A percentile compares a stretch with the other conserved stretches of the same genome.
Evolutionary conservation across 306 rosid genomes (phyloP).

Genomic region (Cucurbita moschata): DNA sequence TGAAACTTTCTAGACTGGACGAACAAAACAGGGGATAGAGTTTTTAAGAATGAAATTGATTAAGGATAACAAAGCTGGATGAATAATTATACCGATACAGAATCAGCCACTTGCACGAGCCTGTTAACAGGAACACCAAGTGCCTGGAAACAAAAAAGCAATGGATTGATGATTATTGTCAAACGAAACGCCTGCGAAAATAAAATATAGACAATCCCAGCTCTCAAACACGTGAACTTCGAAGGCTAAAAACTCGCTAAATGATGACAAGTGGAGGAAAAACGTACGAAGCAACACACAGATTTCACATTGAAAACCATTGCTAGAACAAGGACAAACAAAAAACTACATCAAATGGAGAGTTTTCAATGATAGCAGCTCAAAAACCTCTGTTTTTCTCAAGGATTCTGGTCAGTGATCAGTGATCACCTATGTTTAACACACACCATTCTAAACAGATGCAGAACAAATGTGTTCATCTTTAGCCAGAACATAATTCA

Average conservation of each 20-base stretch:
- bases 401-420: neutral
- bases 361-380: neutral
- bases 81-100: slow-evolving; percentile 40
- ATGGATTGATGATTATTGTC: neutral
- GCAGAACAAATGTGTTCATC: neutral
- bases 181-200: neutral
- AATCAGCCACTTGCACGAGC: slow-evolving; percentile 87
- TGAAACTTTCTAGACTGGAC: neutral
- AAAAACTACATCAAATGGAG: neutral
- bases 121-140: slow-evolving; percentile 79
- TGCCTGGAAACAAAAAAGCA: slow-evolving; percentile 39
- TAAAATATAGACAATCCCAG: neutral
- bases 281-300: neutral
- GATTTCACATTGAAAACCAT: neutral
- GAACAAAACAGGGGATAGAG: neutral
- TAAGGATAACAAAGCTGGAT: neutral
- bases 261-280: neutral
- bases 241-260: neutral
- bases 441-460: neutral
- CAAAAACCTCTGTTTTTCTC: neutral
- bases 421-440: neutral
- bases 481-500: no score
- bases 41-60: neutral
- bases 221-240: neutral
- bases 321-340: neutral